Evolutionary conservation across 2,329 filamentous ascomycete species (phyloP), one percentile per base, ranked within the genome.

Genomic region (Alternaria sp.): DNA sequence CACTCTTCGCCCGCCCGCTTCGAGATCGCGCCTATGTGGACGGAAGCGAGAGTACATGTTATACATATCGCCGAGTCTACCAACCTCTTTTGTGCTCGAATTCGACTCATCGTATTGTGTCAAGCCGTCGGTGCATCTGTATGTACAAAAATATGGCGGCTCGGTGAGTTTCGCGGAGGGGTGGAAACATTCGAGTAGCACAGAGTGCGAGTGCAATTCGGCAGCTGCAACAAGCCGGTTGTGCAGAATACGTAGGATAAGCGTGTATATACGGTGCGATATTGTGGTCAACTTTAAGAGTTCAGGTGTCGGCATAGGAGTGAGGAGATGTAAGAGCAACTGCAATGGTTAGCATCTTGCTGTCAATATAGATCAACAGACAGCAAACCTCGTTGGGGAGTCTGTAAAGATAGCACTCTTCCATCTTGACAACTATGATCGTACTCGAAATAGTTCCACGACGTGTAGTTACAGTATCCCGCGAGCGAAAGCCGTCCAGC

Each of bases 171-270:
- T 89, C 24, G 85, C 88, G 63, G 84, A 87, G 0, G 91, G 92
- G 64, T 91, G 91, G 72, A 91, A 94, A 75, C 90, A 92, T 79
- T 94, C 91, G 42, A 96, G 86, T 38, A 94, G 87, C 39, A 95
- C 79, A 54, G 88, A 86, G 71, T 92, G 87, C 38, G 87, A 85
- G 38, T 84, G 79, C 7, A 90, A 78, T 3, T 85, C 79, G 5
- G 87, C 84, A 20, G 87, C 86, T 20, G 84, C 76, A 47, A 89
- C 78, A 2, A 93, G 82, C 34, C 91, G 88, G 49, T 85, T 83
- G 64, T 91, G 86, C 7, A 93, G 78, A 44, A 92, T 84, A 26
- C 87, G 86, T 5, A 88, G 78, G 57, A 90, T 83, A 41, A 91
- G 73, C 41, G 82, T 85, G 74, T 90, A 84, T 69, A 93, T 86